phyloP scores from a whole-genome alignment of 225 moss, liverwort and hornwort genomes.

The Physcomitrellopsis africana region DNA sequence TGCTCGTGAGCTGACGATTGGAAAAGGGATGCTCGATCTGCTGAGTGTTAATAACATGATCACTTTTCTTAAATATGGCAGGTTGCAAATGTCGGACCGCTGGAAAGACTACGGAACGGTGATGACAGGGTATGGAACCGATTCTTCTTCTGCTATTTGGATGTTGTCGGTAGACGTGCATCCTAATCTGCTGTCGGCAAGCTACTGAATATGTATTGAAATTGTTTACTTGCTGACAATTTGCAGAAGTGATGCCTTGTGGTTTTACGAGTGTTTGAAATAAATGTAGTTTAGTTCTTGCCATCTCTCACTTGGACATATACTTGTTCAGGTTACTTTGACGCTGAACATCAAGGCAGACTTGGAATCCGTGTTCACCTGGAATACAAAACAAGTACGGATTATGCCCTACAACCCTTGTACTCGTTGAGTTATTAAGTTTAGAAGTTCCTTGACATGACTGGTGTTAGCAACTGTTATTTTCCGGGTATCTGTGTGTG shows the following conservation, averaged over 20 bases:
- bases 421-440: not conserved
- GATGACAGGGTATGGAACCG: conserved; percentile 48
- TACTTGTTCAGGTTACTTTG: conserved; percentile 61
- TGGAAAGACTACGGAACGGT: conserved; percentile 56
- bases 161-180: not conserved
- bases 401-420: not conserved
- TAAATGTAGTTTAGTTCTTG: not conserved
- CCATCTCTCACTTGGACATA: not conserved
- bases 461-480: not conserved
- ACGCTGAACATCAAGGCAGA: conserved; percentile 81
- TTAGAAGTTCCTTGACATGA: not conserved
- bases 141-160: not conserved
- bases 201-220: no score
- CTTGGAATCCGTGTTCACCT: conserved; percentile 87
- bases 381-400: conserved; percentile 96
- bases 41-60: not conserved
- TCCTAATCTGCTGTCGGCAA: no score
- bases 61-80: conserved; percentile 30
- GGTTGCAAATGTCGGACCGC: conserved; percentile 48
- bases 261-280: conserved; percentile 1
- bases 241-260: not conserved
- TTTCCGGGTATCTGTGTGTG: not conserved
- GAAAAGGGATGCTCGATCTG: not conserved
- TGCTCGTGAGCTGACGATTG: not conserved
- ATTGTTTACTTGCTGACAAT: not conserved